A percentile compares a stretch with the other conserved stretches of the same genome.
phyloP scores from a whole-genome alignment of 306 rosid genomes.

The Lablab purpureus region DNA sequence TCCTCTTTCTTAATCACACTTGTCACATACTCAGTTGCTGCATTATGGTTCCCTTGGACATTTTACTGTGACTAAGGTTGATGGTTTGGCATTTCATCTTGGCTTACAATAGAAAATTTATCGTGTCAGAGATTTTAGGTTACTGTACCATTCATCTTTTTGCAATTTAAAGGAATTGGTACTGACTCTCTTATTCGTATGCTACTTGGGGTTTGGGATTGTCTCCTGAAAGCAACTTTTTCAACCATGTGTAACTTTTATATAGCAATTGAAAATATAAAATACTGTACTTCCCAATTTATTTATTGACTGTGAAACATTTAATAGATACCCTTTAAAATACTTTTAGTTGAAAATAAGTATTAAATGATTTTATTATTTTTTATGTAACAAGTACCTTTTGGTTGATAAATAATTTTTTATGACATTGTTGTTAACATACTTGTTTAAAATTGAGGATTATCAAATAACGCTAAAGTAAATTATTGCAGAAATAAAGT shows the following conservation, averaged over 20 bases:
- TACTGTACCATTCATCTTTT: conserved; percentile 6
- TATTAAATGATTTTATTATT: too few species aligned
- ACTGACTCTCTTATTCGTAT: not conserved
- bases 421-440: conserved; percentile 22
- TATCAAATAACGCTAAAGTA: conserved; percentile 40
- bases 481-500: conserved; percentile 66
- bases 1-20: not conserved
- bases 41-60: not conserved
- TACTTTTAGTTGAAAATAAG: not conserved
- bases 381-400: not conserved
- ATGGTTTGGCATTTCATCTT: conserved; percentile 14
- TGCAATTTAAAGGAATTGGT: not conserved
- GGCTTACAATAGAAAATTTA: not conserved
- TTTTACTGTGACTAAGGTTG: conserved; percentile 19
- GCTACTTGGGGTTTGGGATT: conserved; percentile 15
- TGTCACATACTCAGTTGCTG: not conserved
- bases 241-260: conserved; percentile 8
- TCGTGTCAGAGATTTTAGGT: conserved; percentile 28
- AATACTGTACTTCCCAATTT: conserved; percentile 24
- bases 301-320: conserved; percentile 12
- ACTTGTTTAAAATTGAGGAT: conserved; percentile 39
- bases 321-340: conserved; percentile 3
- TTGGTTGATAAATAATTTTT: not conserved
- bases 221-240: conserved; percentile 10
- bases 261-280: not conserved